phyloP scores from a whole-genome alignment of 371 early-diverging fungal genomes.

The Globomyces sp. region DNA sequence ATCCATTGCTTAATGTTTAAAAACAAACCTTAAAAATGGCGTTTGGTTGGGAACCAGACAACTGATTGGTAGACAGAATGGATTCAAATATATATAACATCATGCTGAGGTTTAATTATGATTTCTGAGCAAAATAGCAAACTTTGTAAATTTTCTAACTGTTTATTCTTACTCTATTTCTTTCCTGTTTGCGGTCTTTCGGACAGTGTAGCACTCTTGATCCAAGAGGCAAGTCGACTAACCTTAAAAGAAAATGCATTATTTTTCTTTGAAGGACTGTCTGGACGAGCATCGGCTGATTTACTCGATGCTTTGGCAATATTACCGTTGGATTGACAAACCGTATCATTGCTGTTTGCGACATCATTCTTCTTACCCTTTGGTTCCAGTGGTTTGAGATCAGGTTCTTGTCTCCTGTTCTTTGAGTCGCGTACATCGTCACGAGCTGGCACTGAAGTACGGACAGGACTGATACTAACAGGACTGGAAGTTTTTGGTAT shows the following conservation, averaged over 20 bases:
- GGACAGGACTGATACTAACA: neutral
- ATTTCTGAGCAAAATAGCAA: too few species aligned
- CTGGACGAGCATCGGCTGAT: neutral
- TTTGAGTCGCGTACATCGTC: neutral
- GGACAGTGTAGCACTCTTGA: conserved; percentile 8
- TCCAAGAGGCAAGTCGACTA: conserved; percentile 16
- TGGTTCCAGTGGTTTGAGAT: conserved; percentile 8
- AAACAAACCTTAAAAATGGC: too few species aligned
- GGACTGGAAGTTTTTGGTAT: neutral
- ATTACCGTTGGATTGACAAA: conserved; percentile 1
- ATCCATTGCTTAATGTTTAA: too few species aligned
- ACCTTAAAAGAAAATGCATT: conserved; percentile 11
- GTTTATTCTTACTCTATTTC: neutral
- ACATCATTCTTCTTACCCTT: conserved; percentile 2
- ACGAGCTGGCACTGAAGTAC: too few species aligned
- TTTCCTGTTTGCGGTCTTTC: neutral
- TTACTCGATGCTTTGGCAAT: neutral
- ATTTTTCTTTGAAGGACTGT: neutral
- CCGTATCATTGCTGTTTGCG: conserved; percentile 4
- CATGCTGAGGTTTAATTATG: too few species aligned
- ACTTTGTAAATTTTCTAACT: too few species aligned
- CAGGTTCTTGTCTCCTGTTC: conserved; percentile 1
- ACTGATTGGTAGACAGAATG: too few species aligned
- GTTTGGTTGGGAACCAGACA: too few species aligned
- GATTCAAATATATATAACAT: too few species aligned